A percentile compares a stretch with the other conserved stretches of the same genome.
phyloP scores from a whole-genome alignment of 2,329 filamentous ascomycete genomes.

The Tolypocladium sp. region DNA sequence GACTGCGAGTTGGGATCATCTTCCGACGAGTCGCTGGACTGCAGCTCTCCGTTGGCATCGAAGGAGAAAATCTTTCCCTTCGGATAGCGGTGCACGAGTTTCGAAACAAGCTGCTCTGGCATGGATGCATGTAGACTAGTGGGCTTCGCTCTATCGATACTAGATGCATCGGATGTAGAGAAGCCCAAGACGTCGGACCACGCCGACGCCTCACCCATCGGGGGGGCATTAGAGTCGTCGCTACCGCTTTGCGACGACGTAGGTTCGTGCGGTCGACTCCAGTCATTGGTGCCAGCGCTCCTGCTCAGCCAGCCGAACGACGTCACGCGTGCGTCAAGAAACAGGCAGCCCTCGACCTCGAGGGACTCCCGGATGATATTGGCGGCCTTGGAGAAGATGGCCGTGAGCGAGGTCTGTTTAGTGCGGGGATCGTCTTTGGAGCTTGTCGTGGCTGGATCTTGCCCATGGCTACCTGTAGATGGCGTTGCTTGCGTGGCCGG shows the following conservation, averaged over 20 bases:
- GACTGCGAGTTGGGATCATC: constrained; percentile 8
- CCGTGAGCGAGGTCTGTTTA: background rate
- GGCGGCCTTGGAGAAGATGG: constrained; percentile 32
- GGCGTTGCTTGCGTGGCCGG: background rate
- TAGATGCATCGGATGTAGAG: constrained; percentile 23
- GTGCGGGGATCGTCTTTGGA: background rate
- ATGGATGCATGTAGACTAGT: constrained; percentile 13
- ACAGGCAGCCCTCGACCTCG: constrained; percentile 26
- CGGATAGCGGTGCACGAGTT: constrained; percentile 33
- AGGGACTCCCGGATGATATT: constrained; percentile 31
- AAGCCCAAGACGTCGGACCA: constrained; percentile 27
- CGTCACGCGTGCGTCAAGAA: constrained; percentile 23
- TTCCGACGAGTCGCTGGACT: constrained; percentile 18
- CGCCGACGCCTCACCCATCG: constrained; percentile 1
- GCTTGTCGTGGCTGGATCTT: background rate
- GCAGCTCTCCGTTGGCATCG: constrained; percentile 25
- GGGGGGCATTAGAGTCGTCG: constrained; percentile 7
- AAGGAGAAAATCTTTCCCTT: constrained; percentile 37
- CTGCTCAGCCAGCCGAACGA: constrained; percentile 6
- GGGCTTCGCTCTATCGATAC: constrained; percentile 17
- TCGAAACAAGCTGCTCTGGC: constrained; percentile 27
- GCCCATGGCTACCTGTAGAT: too few species aligned
- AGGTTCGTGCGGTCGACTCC: constrained; percentile 10
- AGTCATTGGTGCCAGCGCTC: background rate
- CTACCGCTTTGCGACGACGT: constrained; percentile 11